phyloP scores from a whole-genome alignment of 225 moss, liverwort and hornwort genomes.

The Polytrichum commune region DNA sequence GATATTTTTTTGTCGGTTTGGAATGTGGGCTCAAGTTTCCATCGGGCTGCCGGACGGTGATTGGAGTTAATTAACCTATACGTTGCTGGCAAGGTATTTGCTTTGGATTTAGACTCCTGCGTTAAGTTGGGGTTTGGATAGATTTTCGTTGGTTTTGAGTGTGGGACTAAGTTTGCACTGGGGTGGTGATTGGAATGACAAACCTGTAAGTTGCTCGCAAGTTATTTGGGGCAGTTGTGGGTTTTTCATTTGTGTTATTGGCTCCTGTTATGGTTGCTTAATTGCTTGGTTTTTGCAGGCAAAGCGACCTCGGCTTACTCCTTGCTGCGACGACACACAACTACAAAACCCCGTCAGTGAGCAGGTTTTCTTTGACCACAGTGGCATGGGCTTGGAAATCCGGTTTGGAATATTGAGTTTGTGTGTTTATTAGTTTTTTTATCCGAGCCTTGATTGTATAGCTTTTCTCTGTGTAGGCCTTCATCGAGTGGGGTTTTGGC shows the following conservation, averaged over 20 bases:
- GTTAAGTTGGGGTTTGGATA: background rate
- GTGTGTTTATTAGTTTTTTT: background rate
- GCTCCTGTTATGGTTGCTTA: background rate
- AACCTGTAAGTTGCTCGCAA: background rate
- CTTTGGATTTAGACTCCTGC: background rate
- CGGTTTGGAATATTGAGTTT: background rate
- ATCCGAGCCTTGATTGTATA: background rate
- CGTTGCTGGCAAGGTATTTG: background rate
- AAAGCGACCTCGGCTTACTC: slow-evolving; percentile 25
- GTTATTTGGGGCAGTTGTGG: background rate
- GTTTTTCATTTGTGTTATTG: background rate
- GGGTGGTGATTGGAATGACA: background rate
- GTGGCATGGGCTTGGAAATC: background rate
- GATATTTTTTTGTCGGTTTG: background rate
- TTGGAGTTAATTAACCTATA: no score
- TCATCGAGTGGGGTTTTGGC: background rate
- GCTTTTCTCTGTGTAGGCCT: background rate
- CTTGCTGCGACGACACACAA: background rate
- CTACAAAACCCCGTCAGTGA: background rate
- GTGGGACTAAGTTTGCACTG: background rate
- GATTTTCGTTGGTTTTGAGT: background rate
- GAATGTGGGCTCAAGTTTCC: no score
- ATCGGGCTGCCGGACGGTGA: background rate
- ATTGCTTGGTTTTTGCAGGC: slow-evolving; percentile 17
- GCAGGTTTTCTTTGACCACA: slow-evolving; percentile 12